These are phyloP conservation scores for Termitomyces heimii DNA, from an alignment of 768 basidiomycete species.

Conservation along the genomic window DNA sequence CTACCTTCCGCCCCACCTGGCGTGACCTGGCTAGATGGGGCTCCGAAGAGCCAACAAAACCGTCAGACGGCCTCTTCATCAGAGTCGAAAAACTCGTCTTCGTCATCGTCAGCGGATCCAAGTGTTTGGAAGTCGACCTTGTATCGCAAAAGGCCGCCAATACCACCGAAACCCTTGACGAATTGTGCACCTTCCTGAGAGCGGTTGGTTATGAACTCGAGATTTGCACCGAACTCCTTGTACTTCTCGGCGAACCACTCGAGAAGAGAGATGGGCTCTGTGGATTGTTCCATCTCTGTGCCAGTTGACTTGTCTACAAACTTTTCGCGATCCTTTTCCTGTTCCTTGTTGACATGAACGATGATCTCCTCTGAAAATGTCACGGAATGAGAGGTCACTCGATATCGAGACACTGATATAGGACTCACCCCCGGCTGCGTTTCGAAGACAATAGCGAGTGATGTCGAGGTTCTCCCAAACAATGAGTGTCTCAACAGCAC, in stretches of 20 bases:
- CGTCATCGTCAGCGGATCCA: constrained; percentile 68
- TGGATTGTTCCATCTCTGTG: constrained; percentile 87
- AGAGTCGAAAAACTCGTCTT: constrained; percentile 81
- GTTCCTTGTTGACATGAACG: constrained; percentile 72
- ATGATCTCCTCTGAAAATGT: constrained; percentile 67
- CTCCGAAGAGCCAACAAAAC: constrained; percentile 82
- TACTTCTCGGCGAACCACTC: constrained; percentile 99
- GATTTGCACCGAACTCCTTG: constrained; percentile 92
- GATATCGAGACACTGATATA: background rate
- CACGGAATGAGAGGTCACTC: background rate
- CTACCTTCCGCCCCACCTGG: constrained; percentile 56
- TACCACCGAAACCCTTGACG: constrained; percentile 97
- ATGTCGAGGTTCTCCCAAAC: constrained; percentile 98
- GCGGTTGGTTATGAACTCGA: constrained; percentile 94
- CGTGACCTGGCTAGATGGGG: constrained; percentile 61
- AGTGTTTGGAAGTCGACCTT: constrained; percentile 95
- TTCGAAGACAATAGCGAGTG: constrained; percentile 81
- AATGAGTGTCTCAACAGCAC: constrained; percentile 93
- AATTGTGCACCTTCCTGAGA: constrained; percentile 98
- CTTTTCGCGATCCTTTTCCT: constrained; percentile 91
- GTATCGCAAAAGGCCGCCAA: constrained; percentile 93
- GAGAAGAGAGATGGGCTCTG: constrained; percentile 80
- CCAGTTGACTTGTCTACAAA: constrained; percentile 95
- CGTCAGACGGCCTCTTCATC: constrained; percentile 80
- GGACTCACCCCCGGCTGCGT: constrained; percentile 78